A percentile compares a stretch with the other conserved stretches of the same genome.
Conservation (phyloP, 345 rosid genomes). For the Brassica cretica region DNA sequence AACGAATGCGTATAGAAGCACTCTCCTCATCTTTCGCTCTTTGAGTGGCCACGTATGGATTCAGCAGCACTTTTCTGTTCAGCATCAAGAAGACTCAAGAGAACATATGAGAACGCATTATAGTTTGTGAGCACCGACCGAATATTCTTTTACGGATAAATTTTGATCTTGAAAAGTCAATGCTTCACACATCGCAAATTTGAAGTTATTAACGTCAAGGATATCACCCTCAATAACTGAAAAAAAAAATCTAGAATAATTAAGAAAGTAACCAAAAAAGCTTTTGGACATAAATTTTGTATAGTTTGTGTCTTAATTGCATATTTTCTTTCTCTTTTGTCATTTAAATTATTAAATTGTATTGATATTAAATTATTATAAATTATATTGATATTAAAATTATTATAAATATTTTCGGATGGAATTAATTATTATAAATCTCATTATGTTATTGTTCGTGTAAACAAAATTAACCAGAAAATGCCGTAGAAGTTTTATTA, state of each 20-base stretch:
- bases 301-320: neutral
- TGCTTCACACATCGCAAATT: neutral
- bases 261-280: neutral
- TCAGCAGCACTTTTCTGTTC: neutral
- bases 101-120: slow-evolving; percentile 6
- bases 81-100: neutral
- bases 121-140: neutral
- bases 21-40: neutral
- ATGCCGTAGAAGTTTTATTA: neutral
- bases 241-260: neutral
- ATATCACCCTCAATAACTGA: neutral
- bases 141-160: slow-evolving; percentile 15
- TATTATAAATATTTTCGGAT: neutral
- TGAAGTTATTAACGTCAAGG: neutral
- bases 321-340: neutral
- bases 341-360: neutral
- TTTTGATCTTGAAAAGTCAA: slow-evolving; percentile 13
- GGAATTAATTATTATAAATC: neutral
- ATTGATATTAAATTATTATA: neutral
- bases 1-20: slow-evolving; percentile 18
- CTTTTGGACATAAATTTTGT: neutral
- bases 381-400: neutral
- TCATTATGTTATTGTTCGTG: neutral
- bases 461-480: neutral
- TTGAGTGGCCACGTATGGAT: neutral